These are phyloP conservation scores for Thalia dealbata DNA, from an alignment of 176 grass and related monocot genomes.

Conservation along the genomic window DNA sequence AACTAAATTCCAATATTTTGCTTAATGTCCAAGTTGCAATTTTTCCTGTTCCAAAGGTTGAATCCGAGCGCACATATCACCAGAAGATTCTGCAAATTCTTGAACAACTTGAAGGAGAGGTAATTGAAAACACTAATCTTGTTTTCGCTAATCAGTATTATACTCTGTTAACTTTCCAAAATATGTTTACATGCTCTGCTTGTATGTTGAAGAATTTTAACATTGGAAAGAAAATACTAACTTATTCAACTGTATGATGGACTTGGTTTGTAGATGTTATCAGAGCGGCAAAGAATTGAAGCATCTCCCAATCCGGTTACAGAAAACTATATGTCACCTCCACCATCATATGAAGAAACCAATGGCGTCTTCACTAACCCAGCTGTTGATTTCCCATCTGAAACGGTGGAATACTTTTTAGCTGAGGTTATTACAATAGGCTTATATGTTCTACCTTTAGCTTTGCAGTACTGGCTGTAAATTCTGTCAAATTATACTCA, in stretches of 20 bases:
- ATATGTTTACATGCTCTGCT: neutral
- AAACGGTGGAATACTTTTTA: slow-evolving; percentile 66
- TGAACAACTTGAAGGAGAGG: slow-evolving; percentile 91
- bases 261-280: slow-evolving; percentile 56
- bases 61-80: slow-evolving; percentile 85
- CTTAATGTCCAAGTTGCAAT: neutral
- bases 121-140: slow-evolving; percentile 22
- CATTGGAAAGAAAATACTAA: neutral
- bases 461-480: neutral
- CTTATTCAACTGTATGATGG: neutral
- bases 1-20: neutral
- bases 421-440: slow-evolving; percentile 53
- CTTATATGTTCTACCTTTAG: slow-evolving; percentile 2
- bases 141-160: neutral
- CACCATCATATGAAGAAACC: slow-evolving; percentile 90
- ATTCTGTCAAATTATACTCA: neutral
- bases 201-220: neutral
- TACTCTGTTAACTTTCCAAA: neutral
- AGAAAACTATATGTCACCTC: slow-evolving; percentile 50
- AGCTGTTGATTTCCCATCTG: slow-evolving; percentile 47
- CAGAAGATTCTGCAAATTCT: slow-evolving; percentile 83
- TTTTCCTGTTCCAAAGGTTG: slow-evolving; percentile 44
- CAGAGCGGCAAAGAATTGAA: slow-evolving; percentile 94
- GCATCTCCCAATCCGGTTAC: slow-evolving; percentile 49
- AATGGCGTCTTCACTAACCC: slow-evolving; percentile 60